These are phyloP conservation scores for Nothophaeocryptopus gaeumannii DNA, from an alignment of 2,329 filamentous ascomycete genomes.

Conservation along the genomic window DNA sequence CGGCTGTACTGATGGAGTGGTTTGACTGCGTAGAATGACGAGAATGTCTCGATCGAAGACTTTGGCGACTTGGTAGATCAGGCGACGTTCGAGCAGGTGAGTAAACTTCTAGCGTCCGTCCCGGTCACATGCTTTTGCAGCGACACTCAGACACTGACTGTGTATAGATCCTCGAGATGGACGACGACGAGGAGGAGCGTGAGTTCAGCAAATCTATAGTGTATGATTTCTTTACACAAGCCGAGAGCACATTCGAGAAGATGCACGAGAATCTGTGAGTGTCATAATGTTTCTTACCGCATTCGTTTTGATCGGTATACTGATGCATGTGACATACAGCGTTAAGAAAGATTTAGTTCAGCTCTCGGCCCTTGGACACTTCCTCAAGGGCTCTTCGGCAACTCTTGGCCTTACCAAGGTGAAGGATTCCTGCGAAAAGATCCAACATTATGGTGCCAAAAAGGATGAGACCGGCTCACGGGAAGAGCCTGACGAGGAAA, in stretches of 20 bases:
- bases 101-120: neutral
- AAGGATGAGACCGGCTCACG: slow-evolving; percentile 73
- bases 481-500: slow-evolving; percentile 63
- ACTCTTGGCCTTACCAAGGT: slow-evolving; percentile 89
- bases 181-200: slow-evolving; percentile 78
- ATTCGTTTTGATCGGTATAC: too few species aligned
- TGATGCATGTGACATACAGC: slow-evolving; percentile 45
- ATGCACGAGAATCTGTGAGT: slow-evolving; percentile 83
- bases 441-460: slow-evolving; percentile 83
- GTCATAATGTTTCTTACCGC: neutral
- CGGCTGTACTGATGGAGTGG: slow-evolving; percentile 26
- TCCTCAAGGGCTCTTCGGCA: slow-evolving; percentile 94
- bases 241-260: slow-evolving; percentile 75
- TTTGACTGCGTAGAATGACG: slow-evolving; percentile 42
- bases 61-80: slow-evolving; percentile 76
- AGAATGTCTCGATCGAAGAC: slow-evolving; percentile 51
- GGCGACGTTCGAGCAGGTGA: slow-evolving; percentile 72
- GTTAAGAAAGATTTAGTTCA: slow-evolving; percentile 64
- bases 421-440: slow-evolving; percentile 91
- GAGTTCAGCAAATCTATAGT: slow-evolving; percentile 90
- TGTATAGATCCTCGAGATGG: slow-evolving; percentile 82
- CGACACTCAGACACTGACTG: neutral
- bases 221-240: slow-evolving; percentile 89
- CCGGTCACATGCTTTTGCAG: neutral
- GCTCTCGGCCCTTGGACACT: slow-evolving; percentile 85